Base-by-base conservation (phyloP, 495 filamentous ascomycete genomes). In the Penicillium taxi region DNA sequence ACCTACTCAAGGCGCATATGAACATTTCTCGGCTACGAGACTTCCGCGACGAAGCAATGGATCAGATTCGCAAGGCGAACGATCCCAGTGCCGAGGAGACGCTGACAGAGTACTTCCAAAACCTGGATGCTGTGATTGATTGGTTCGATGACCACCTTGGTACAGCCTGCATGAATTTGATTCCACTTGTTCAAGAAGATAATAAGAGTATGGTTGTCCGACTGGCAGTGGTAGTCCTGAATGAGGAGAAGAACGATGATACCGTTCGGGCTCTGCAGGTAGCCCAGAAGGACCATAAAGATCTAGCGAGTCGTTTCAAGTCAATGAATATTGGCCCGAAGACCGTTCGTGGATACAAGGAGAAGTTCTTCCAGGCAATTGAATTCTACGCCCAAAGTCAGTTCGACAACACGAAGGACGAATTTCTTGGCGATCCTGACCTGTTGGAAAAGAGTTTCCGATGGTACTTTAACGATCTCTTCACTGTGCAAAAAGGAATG, bases 391-490 rank as follows among this genome's bases (percentile, higher is more conserved):
- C 80, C 3, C 71, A 82, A 45, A 72, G 68, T 17, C 80, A 91
- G 45, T 86, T 96, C 30, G 75, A 78, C n/a, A 71, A 74, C 34
- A 75, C 74, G 27, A 79, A 81, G 42, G 72, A 83, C 28, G 69
- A 77, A 20, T 96, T 99, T 55, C 54, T 87, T 23, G 80, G 73
- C 9, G 85, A 96, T 48, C 83, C 93, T 0, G 75, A 83, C n/a
- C 74, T 65, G 46, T 64, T 99, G 26, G 84, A 90, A 29, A 91
- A 95, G 65, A 76, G 70, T 45, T 68, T 95, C 59, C 77, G 77
- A 40, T 99, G 93, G 91, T 96, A 79, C 61, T 99, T 96, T 72
- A 94, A 95, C 59, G 90, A 99, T 52, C 75, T 99, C 1, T 89
- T 84, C 55, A 83, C 85, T 0, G 89, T 95, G 39, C 81, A 86